phyloP scores from a whole-genome alignment of 352 stramenopile genomes.

The Globisporangium lucens region DNA sequence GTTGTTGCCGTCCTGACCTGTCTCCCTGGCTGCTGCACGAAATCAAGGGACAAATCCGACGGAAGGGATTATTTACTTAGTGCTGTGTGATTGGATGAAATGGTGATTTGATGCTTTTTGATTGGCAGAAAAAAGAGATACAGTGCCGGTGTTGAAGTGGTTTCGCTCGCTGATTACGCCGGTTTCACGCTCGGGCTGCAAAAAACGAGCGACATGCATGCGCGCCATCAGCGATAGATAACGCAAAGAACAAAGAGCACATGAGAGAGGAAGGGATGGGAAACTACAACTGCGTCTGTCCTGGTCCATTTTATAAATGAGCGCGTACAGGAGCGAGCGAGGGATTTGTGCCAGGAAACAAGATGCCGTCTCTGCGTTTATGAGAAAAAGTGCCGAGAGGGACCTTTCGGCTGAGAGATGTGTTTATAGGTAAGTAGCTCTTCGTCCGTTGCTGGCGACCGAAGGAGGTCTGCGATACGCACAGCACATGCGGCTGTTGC shows the following conservation, averaged over 20 bases:
- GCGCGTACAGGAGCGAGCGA: too few species aligned
- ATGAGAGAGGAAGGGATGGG: background rate
- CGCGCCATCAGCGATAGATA: background rate
- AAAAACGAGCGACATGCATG: background rate
- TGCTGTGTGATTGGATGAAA: background rate
- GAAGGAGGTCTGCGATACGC: background rate
- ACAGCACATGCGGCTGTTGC: background rate
- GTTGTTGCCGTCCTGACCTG: background rate
- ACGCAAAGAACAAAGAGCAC: background rate
- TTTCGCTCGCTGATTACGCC: background rate
- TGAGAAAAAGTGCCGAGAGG: too few species aligned
- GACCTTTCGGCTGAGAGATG: too few species aligned
- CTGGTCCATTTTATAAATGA: too few species aligned
- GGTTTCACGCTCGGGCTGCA: background rate
- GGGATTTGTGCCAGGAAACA: too few species aligned
- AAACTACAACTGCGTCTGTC: background rate
- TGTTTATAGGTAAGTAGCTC: too few species aligned
- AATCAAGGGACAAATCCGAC: background rate
- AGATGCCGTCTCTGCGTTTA: too few species aligned
- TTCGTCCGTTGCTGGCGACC: background rate
- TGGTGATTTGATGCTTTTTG: background rate
- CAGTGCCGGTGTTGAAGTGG: background rate
- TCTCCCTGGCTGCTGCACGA: background rate
- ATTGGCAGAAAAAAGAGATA: background rate
- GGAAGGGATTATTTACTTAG: background rate